Percentiles rank a stretch among this genome's conserved stretches.
These are phyloP conservation scores for Naganishia randhawae DNA, from an alignment of 768 basidiomycete species.

Conservation along the genomic window DNA sequence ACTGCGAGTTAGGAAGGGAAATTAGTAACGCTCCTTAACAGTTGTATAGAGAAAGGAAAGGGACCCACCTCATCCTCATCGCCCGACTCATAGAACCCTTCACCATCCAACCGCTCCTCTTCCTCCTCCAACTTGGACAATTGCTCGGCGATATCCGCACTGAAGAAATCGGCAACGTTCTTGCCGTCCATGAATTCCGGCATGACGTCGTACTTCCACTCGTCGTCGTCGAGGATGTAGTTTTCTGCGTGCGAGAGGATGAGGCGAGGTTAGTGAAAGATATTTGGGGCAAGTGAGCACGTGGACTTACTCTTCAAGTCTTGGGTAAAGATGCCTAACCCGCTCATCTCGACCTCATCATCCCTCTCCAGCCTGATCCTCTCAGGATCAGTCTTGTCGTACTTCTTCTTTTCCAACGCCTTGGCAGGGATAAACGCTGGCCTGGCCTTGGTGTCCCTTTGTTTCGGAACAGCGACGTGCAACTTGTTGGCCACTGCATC, in stretches of 20 bases:
- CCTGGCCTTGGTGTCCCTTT: constrained; percentile 83
- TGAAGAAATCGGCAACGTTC: constrained; percentile 97
- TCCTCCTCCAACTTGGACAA: constrained; percentile 95
- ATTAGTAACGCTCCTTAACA: too few species aligned
- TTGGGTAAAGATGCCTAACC: constrained; percentile 84
- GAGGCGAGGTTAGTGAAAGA: constrained; percentile 13
- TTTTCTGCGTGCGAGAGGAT: constrained; percentile 60
- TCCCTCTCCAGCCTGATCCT: constrained; percentile 71
- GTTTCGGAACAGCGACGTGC: constrained; percentile 86
- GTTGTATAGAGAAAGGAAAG: neutral
- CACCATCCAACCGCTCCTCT: constrained; percentile 86
- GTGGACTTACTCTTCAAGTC: constrained; percentile 74
- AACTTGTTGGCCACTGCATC: constrained; percentile 90
- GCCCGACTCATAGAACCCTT: constrained; percentile 91
- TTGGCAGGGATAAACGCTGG: constrained; percentile 83
- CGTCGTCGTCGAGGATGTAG: constrained; percentile 79
- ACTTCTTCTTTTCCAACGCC: constrained; percentile 71
- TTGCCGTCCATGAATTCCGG: constrained; percentile 99
- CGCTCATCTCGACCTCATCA: constrained; percentile 70
- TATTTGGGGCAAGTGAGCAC: neutral
- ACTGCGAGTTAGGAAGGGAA: constrained; percentile 32
- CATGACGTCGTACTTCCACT: constrained; percentile 94
- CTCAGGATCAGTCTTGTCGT: constrained; percentile 82
- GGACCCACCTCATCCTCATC: constrained; percentile 68
- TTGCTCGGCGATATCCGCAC: constrained; percentile 93